Conservation (phyloP, 2,329 filamentous ascomycete species). For the Colletotrichum sp. region DNA sequence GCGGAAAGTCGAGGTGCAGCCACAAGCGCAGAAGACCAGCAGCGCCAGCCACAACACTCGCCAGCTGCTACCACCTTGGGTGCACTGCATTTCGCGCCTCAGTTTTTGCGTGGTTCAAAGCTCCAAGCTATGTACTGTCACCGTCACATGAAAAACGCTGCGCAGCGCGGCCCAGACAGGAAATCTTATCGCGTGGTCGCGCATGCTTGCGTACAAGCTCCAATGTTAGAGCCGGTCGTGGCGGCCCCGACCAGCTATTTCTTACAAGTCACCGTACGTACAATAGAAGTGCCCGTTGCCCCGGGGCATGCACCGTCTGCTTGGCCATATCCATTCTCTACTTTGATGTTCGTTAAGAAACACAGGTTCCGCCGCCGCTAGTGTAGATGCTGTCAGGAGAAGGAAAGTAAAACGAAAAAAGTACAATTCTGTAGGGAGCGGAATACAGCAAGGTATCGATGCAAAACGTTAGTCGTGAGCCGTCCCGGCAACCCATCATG, state of each 20-base stretch:
- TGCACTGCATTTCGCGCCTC: neutral
- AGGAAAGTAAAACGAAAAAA: neutral
- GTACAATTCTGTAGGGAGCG: conserved; percentile 7
- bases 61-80: neutral
- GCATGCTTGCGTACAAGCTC: neutral
- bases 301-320: neutral
- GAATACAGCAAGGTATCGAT: conserved; percentile 18
- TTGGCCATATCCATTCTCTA: conserved; percentile 1
- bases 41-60: neutral
- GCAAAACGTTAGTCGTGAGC: conserved; percentile 11
- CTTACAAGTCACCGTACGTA: neutral
- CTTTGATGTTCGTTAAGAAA: conserved; percentile 8
- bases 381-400: conserved; percentile 12
- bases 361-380: conserved; percentile 9
- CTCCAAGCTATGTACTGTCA: neutral
- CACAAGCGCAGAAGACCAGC: neutral
- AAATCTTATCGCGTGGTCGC: neutral
- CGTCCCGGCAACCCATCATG: conserved; percentile 31
- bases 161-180: neutral
- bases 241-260: neutral
- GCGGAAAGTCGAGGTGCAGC: neutral
- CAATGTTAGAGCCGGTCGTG: neutral
- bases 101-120: neutral
- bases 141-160: neutral
- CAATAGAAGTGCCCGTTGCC: neutral